Evolutionary conservation across 768 basidiomycete species (phyloP).

Genomic region (Hysterangium stoloniferum): DNA sequence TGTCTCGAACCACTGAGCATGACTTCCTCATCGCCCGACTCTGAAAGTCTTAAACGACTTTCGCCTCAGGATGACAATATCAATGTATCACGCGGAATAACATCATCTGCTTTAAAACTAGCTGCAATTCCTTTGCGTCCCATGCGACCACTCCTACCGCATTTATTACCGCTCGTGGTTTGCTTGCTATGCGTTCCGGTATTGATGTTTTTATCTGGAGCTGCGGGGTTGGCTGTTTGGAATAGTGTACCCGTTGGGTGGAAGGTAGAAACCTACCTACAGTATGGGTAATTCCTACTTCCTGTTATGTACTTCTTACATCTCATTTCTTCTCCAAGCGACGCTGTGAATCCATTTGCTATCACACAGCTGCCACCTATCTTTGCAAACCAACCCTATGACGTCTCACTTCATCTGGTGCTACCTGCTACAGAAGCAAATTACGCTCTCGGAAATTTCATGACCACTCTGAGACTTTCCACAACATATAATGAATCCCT

Average conservation of each 20-base stretch:
- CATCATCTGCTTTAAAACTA: not conserved
- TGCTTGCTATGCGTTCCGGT: constrained; percentile 57
- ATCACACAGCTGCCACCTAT: constrained; percentile 43
- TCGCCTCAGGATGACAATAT: not conserved
- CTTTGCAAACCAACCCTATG: constrained; percentile 60
- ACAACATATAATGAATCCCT: constrained; percentile 60
- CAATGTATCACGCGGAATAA: not conserved
- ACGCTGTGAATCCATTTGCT: constrained; percentile 59
- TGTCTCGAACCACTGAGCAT: no score
- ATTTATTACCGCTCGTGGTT: constrained; percentile 57
- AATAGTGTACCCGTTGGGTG: constrained; percentile 61
- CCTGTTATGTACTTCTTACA: not conserved
- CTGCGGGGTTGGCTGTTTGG: constrained; percentile 73
- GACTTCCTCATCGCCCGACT: not conserved
- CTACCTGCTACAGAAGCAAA: constrained; percentile 64
- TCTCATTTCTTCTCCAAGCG: constrained; percentile 35
- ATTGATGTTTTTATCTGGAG: constrained; percentile 48
- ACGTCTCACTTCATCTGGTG: constrained; percentile 57
- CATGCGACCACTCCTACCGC: constrained; percentile 49
- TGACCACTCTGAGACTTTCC: constrained; percentile 56
- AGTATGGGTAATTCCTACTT: constrained; percentile 60
- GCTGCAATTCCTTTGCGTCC: constrained; percentile 24
- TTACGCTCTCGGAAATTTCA: constrained; percentile 76
- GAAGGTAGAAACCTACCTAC: constrained; percentile 60
- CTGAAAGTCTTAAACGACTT: not conserved